Evolutionary conservation across 2,329 filamentous ascomycete genomes (phyloP).

Genomic region (Penicillium sp.): DNA sequence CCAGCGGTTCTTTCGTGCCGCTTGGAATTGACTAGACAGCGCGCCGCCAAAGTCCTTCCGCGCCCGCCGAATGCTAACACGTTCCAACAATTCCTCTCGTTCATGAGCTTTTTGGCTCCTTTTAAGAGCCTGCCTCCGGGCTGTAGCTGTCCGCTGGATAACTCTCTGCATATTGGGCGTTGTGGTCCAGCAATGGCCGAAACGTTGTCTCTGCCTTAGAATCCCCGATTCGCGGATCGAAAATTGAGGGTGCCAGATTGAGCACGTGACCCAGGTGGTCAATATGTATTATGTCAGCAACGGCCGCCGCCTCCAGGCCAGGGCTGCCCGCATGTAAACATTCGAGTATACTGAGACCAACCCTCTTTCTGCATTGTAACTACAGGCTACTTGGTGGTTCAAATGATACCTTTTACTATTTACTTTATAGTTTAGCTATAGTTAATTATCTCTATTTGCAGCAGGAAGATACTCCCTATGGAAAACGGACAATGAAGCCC

Average conservation of each 20-base stretch:
- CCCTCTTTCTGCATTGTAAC: background rate
- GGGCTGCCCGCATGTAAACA: too few species aligned
- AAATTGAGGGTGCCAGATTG: conserved; percentile 20
- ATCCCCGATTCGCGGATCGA: conserved; percentile 17
- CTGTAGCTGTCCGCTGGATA: conserved; percentile 56
- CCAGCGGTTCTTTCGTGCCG: conserved; percentile 50
- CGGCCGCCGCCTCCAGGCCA: too few species aligned
- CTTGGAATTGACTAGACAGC: conserved; percentile 34
- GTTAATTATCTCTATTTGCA: background rate
- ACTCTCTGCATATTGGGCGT: conserved; percentile 58
- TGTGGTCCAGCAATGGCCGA: conserved; percentile 28
- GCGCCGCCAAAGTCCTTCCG: conserved; percentile 27
- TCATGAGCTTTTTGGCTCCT: conserved; percentile 39
- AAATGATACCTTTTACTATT: too few species aligned
- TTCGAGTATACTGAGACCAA: background rate
- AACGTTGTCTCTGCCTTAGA: conserved; percentile 14
- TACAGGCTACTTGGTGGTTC: background rate
- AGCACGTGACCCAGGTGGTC: conserved; percentile 13
- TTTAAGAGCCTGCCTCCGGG: conserved; percentile 53
- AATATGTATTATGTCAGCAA: background rate
- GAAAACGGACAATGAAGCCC: background rate
- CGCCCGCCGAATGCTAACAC: conserved; percentile 24
- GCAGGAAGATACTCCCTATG: background rate
- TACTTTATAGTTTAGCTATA: background rate
- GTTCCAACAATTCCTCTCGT: conserved; percentile 34